Evolutionary conservation across 2,329 filamentous ascomycete species (phyloP).

Genomic region (Byssochlamys sp.): DNA sequence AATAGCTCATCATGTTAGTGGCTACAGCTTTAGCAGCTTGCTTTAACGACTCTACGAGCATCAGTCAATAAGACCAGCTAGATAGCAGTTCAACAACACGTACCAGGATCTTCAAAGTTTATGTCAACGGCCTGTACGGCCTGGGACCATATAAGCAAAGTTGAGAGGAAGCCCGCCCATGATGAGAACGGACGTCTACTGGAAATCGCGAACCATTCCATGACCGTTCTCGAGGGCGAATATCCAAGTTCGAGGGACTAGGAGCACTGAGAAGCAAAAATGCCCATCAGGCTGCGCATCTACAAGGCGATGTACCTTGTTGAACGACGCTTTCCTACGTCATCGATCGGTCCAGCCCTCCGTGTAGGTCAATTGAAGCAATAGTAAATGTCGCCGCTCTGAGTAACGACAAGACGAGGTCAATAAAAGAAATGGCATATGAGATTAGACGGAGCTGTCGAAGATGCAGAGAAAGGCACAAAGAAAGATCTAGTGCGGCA

Average conservation of each 20-base stretch:
- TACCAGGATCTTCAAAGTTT: constrained; percentile 7
- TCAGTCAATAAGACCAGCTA: not conserved
- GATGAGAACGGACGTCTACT: not conserved
- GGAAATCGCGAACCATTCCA: not conserved
- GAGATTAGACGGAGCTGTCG: not conserved
- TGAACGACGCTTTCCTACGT: not conserved
- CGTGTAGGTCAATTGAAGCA: not conserved
- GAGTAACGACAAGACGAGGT: not conserved
- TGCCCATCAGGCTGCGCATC: not conserved
- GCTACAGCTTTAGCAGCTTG: constrained; percentile 36
- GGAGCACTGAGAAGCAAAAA: not conserved
- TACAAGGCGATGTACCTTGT: not conserved
- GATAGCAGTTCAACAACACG: not conserved
- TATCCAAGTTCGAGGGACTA: not conserved
- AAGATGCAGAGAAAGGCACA: not conserved
- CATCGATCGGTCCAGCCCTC: not conserved
- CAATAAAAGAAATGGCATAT: not conserved
- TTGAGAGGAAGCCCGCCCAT: not conserved
- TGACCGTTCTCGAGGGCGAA: not conserved
- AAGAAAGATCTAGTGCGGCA: not conserved
- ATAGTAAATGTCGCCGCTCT: not conserved
- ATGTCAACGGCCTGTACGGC: constrained; percentile 7
- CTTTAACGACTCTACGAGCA: constrained; percentile 36
- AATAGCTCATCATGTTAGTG: constrained; percentile 43
- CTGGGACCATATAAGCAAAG: constrained; percentile 3